Conservation (phyloP, 2,329 filamentous ascomycete species). For the Penicillium aurantiogriseum region DNA sequence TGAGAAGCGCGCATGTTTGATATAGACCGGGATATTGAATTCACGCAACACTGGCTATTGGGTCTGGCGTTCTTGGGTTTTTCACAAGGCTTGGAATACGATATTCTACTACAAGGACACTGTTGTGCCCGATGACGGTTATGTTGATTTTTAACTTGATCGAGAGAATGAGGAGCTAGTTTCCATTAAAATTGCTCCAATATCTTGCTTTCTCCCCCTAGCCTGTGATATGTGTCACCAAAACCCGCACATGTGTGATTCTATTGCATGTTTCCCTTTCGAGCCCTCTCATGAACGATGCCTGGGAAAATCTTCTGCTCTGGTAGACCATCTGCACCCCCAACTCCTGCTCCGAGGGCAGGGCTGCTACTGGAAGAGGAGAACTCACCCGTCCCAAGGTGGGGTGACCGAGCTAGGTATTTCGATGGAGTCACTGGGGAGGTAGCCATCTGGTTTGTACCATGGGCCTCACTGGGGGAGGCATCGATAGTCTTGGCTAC, state of each 20-base stretch:
- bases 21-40: neutral
- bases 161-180: neutral
- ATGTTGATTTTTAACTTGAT: neutral
- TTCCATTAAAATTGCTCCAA: neutral
- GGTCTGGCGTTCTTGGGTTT: neutral
- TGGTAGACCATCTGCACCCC: slow-evolving; percentile 20
- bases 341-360: slow-evolving; percentile 6
- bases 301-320: slow-evolving; percentile 46
- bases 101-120: neutral
- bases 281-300: slow-evolving; percentile 41
- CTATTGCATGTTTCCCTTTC: slow-evolving; percentile 26
- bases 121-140: neutral
- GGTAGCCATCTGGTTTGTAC: neutral
- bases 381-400: slow-evolving; percentile 10
- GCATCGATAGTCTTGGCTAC: neutral
- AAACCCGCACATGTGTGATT: neutral
- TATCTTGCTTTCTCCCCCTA: too few species aligned
- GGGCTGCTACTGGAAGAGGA: slow-evolving; percentile 1
- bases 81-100: neutral
- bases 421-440: slow-evolving; percentile 3
- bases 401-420: slow-evolving; percentile 6
- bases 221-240: neutral
- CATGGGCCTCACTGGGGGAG: neutral
- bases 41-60: neutral
- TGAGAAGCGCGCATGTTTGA: neutral